These are phyloP conservation scores for Trichoderma virens DNA, from an alignment of 495 filamentous ascomycete genomes.

Conservation along the genomic window DNA sequence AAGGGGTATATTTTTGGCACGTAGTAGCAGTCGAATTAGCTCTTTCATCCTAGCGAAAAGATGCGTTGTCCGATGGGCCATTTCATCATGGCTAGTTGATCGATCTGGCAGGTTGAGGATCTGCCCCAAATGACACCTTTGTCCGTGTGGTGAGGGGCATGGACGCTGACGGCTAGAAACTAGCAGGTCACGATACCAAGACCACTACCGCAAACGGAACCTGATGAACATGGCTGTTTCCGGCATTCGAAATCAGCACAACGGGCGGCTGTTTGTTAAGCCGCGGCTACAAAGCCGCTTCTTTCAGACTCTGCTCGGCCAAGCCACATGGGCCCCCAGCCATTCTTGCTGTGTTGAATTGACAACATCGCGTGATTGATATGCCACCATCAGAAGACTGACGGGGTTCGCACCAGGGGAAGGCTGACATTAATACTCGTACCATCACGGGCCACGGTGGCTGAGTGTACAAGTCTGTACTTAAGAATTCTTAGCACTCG, in stretches of 20 bases:
- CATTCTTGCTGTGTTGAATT: background rate
- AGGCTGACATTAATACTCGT: background rate
- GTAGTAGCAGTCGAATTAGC: background rate
- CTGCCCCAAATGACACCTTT: background rate
- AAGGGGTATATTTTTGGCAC: background rate
- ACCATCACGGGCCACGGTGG: background rate
- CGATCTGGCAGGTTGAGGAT: conserved; percentile 1
- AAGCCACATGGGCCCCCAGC: background rate
- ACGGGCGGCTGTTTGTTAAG: background rate
- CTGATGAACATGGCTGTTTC: background rate
- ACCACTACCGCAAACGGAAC: background rate
- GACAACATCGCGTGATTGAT: background rate
- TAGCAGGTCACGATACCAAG: background rate
- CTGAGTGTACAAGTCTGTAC: background rate
- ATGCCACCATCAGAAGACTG: background rate
- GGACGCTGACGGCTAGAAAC: background rate
- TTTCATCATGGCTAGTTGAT: background rate
- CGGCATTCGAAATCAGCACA: background rate
- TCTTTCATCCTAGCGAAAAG: background rate
- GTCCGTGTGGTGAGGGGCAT: background rate
- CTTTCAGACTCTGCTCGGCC: background rate
- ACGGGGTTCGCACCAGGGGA: conserved; percentile 2
- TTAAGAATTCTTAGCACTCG: background rate
- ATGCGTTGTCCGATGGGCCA: background rate
- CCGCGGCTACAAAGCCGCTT: background rate